Conservation (phyloP, 2,329 filamentous ascomycete genomes). For the Lachnellula occidentalis region DNA sequence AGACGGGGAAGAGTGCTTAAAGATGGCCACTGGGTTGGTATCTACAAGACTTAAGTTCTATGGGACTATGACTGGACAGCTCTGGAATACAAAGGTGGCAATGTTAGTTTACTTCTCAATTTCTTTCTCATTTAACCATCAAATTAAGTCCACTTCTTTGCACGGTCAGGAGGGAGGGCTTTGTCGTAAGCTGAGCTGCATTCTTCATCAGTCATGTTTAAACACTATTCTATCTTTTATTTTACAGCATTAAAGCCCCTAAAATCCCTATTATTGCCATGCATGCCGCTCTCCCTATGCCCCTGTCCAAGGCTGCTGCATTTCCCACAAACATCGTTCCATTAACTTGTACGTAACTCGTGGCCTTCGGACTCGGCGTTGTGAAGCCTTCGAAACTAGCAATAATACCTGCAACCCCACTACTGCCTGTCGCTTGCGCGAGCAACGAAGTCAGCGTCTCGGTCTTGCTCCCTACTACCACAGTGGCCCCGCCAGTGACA, state of each 20-base stretch:
- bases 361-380: background rate
- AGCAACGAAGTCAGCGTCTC: background rate
- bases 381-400: background rate
- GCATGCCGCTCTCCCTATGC: background rate
- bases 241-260: background rate
- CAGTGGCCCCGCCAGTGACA: background rate
- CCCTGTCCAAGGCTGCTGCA: background rate
- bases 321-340: background rate
- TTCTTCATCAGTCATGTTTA: background rate
- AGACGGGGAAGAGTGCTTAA: constrained; percentile 1
- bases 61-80: background rate
- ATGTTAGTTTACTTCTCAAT: background rate
- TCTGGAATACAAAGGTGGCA: too few species aligned
- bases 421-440: background rate
- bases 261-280: background rate
- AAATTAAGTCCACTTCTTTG: background rate
- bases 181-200: constrained; percentile 1
- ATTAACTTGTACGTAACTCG: background rate
- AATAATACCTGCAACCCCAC: background rate
- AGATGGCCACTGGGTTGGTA: background rate
- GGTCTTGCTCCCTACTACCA: background rate
- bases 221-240: background rate
- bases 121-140: background rate
- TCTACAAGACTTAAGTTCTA: background rate
- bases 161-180: background rate